Conservation (phyloP, 2,329 filamentous ascomycete genomes). For the Corniculantispora saksenae region DNA sequence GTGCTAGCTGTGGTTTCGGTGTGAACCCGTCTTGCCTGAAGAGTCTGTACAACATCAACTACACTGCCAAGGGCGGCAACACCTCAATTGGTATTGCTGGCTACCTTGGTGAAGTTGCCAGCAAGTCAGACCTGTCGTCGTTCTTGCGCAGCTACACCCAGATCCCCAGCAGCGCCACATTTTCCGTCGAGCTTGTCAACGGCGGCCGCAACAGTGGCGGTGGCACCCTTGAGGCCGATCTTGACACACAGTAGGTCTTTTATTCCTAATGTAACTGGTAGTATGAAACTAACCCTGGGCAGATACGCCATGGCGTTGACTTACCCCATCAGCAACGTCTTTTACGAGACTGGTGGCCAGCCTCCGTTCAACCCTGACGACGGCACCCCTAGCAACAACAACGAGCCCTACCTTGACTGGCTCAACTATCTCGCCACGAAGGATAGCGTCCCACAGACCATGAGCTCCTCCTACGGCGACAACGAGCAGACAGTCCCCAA, state of each 20-base stretch:
- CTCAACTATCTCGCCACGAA: neutral
- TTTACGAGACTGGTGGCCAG: neutral
- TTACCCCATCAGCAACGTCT: neutral
- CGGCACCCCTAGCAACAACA: neutral
- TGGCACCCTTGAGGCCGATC: no score
- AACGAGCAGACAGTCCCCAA: constrained; percentile 6
- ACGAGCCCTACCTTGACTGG: constrained; percentile 15
- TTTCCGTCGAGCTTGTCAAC: neutral
- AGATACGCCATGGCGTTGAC: constrained; percentile 1
- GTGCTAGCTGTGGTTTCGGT: neutral
- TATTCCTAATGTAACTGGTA: no score
- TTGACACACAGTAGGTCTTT: no score
- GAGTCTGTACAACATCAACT: neutral
- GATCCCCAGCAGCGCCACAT: no score
- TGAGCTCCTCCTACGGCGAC: constrained; percentile 8
- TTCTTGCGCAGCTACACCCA: neutral
- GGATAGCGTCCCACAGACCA: neutral
- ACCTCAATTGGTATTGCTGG: neutral
- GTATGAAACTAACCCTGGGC: no score
- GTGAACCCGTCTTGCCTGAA: neutral
- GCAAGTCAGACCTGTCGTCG: neutral
- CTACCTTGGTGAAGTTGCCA: neutral
- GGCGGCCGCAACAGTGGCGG: neutral
- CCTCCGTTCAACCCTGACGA: neutral
- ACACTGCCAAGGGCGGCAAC: neutral